These are phyloP conservation scores for Adansonia gregorii DNA, from an alignment of 441 rosid species.

Conservation along the genomic window DNA sequence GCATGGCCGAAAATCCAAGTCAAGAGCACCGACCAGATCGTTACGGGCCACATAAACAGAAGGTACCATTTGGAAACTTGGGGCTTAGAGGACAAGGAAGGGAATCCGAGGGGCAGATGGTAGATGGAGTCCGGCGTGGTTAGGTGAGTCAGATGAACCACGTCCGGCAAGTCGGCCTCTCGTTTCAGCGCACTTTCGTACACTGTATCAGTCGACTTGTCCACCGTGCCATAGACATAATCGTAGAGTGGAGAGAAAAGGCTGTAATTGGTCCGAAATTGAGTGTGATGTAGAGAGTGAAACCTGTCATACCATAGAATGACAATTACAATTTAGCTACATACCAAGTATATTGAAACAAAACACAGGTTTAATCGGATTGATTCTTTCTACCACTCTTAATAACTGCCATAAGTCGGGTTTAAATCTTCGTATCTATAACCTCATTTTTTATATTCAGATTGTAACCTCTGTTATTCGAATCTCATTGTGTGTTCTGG, in stretches of 20 bases:
- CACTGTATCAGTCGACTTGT: slow-evolving; percentile 45
- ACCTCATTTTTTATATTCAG: too few species aligned
- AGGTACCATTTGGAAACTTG: slow-evolving; percentile 39
- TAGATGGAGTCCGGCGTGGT: slow-evolving; percentile 55
- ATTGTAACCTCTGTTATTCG: too few species aligned
- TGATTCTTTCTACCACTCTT: too few species aligned
- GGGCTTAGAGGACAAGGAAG: slow-evolving; percentile 55
- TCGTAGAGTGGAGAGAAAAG: slow-evolving; percentile 75
- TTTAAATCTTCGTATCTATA: too few species aligned
- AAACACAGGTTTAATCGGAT: not conserved
- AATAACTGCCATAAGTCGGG: too few species aligned
- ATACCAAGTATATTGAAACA: not conserved
- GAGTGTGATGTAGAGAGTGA: slow-evolving; percentile 73
- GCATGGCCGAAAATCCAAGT: slow-evolving; percentile 35
- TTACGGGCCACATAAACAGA: slow-evolving; percentile 45
- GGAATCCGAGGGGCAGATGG: slow-evolving; percentile 54
- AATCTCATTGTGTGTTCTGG: too few species aligned
- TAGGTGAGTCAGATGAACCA: slow-evolving; percentile 57
- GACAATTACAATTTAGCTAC: too few species aligned
- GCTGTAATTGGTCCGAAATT: slow-evolving; percentile 59
- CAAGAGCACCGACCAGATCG: slow-evolving; percentile 37
- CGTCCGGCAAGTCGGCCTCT: slow-evolving; percentile 47
- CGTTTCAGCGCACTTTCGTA: slow-evolving; percentile 41
- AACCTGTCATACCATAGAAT: slow-evolving; percentile 32
- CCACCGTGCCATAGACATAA: slow-evolving; percentile 57